phyloP scores from a whole-genome alignment of 805 yeast genomes.

The Kodamaea sagamina region DNA sequence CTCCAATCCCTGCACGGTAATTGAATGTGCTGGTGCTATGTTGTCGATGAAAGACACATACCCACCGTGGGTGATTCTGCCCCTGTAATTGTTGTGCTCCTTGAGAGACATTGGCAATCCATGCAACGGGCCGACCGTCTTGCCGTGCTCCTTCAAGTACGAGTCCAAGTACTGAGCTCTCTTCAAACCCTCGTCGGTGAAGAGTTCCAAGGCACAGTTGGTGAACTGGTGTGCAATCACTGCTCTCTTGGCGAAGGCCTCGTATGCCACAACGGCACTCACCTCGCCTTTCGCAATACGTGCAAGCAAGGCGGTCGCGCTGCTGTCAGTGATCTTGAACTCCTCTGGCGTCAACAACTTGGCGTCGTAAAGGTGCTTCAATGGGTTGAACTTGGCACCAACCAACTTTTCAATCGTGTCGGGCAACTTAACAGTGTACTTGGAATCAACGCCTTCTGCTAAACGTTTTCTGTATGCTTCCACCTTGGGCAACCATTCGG shows the following conservation, averaged over 20 bases:
- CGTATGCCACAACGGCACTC: conserved; percentile 53
- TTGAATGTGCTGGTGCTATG: conserved; percentile 48
- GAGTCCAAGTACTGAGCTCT: conserved; percentile 59
- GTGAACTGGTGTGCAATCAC: conserved; percentile 64
- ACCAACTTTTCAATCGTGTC: conserved; percentile 35
- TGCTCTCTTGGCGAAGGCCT: conserved; percentile 67
- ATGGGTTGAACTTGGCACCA: conserved; percentile 37
- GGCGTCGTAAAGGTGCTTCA: conserved; percentile 35
- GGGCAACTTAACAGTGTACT: conserved; percentile 36
- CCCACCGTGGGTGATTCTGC: conserved; percentile 59
- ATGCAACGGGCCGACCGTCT: conserved; percentile 60
- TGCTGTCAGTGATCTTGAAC: conserved; percentile 43
- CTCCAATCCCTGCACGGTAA: conserved; percentile 48
- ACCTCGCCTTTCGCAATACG: conserved; percentile 50
- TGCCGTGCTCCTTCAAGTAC: conserved; percentile 48
- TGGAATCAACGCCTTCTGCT: conserved; percentile 33
- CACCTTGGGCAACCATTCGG: conserved; percentile 49
- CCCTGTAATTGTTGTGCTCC: conserved; percentile 60
- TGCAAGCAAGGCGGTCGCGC: conserved; percentile 44
- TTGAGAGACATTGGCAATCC: conserved; percentile 68
- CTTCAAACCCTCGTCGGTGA: conserved; percentile 59
- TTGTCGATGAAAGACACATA: conserved; percentile 55
- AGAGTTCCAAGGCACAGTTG: conserved; percentile 60
- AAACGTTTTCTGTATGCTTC: conserved; percentile 41
- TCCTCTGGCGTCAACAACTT: conserved; percentile 41